phyloP scores from a whole-genome alignment of 371 early-diverging fungal genomes.

The Zancudomyces culisetae region DNA sequence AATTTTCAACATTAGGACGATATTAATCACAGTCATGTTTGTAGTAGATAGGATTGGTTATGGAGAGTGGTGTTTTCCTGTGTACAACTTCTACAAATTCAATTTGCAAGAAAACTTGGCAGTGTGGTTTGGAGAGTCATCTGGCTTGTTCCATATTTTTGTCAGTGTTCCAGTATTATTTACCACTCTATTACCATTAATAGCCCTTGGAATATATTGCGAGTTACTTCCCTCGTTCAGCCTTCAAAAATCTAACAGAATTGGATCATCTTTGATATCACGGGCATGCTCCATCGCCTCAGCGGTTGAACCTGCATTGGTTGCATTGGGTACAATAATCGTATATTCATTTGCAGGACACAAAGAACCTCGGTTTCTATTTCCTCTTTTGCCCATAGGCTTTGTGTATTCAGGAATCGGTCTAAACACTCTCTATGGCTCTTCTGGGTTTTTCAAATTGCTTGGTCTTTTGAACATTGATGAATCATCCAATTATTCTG shows the following conservation, averaged over 20 bases:
- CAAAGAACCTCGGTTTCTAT: constrained; percentile 86
- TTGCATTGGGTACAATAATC: constrained; percentile 28
- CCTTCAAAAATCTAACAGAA: too few relatives aligned
- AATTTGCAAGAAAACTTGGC: constrained; percentile 61
- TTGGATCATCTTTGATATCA: neutral
- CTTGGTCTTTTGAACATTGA: neutral
- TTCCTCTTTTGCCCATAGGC: constrained; percentile 59
- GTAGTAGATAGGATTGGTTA: constrained; percentile 42
- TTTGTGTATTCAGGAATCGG: constrained; percentile 35
- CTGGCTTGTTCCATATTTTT: constrained; percentile 76
- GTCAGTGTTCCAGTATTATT: constrained; percentile 61
- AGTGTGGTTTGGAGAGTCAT: constrained; percentile 70
- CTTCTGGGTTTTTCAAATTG: neutral
- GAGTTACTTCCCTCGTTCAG: too few relatives aligned
- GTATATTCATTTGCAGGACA: constrained; percentile 62
- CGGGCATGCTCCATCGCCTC: too few relatives aligned
- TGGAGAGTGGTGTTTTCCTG: constrained; percentile 37
- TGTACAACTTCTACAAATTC: constrained; percentile 49
- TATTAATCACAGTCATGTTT: constrained; percentile 27
- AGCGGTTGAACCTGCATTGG: constrained; percentile 7
- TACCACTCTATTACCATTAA: constrained; percentile 47
- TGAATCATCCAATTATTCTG: neutral
- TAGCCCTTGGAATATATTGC: constrained; percentile 23
- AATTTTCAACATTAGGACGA: constrained; percentile 14
- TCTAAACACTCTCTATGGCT: neutral